Base-by-base conservation (phyloP, 495 filamentous ascomycete species). In the Amniculicola lignicola region DNA sequence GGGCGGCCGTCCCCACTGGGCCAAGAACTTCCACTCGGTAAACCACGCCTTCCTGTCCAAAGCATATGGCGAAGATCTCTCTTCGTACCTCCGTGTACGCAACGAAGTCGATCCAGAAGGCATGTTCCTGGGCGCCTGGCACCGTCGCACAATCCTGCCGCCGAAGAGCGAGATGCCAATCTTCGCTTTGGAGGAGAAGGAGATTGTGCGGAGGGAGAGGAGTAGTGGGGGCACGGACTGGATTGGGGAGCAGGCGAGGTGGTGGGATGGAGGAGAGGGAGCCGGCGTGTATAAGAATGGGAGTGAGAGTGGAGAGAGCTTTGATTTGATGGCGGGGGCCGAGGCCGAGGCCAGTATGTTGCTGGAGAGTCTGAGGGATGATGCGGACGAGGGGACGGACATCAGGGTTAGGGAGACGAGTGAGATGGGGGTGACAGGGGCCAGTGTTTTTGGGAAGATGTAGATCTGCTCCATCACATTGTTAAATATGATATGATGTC, bases 1-100 rank as follows among this genome's bases (percentile, higher is more conserved):
- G 51, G 89, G 87, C 49, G 93, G 89, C n/a, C 77, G 79, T 41
- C 93, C 93, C 27, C 93, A 98, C 70, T 98, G 93, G 90, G 93
- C 94, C 5, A 98, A 98, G 78, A 96, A 95, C 64, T 97, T 95
- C 70, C 73, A 75, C 23, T 41, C 51, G 14, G 76, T 77, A 12
- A 71, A 73, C 0, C 75, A 77, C 7, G 74, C 77, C 31, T 81
- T 87, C 36, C 74, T 88, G 23, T 68, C 71, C 45, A 41, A 54
- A 4, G 79, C 82, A 73, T 85, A 81, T 57, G 78, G 78, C 6
- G 64, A 74, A 4, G 67, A 80, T 37, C 77, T 93, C 67, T 66
- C 72, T 25, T 70, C 77, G 48, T 96, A 86, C 83, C 70, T 82
- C 29, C 71, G 76, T 44, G 77, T 95, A 10, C 75, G 90, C 16